phyloP scores from a whole-genome alignment of 192 early-diverging fungal species.

The Coemansia sp. region DNA sequence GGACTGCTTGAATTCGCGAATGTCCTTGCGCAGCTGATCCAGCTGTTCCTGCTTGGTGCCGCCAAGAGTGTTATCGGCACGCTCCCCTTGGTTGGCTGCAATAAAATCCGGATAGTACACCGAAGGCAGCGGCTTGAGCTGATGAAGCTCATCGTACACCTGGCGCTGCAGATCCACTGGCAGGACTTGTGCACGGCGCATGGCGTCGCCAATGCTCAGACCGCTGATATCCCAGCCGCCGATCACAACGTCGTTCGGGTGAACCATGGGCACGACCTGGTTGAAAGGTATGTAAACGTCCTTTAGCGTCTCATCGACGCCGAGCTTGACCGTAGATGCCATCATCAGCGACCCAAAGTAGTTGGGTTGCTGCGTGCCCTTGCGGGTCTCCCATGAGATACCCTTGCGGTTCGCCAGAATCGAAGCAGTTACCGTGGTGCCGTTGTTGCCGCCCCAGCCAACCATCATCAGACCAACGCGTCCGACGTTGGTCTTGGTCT shows the following conservation, averaged over 20 bases:
- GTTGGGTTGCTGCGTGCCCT: slow-evolving; percentile 88
- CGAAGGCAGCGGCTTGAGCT: slow-evolving; percentile 85
- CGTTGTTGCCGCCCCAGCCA: slow-evolving; percentile 99
- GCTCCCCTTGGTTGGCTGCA: slow-evolving; percentile 96
- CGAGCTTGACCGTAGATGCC: slow-evolving; percentile 94
- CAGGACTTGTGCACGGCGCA: slow-evolving; percentile 94
- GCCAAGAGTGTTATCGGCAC: slow-evolving; percentile 92
- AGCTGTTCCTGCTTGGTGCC: slow-evolving; percentile 87
- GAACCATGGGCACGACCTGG: slow-evolving; percentile 92
- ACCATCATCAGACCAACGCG: slow-evolving; percentile 92
- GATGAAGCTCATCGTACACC: slow-evolving; percentile 75
- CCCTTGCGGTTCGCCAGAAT: slow-evolving; percentile 91
- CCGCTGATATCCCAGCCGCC: slow-evolving; percentile 98
- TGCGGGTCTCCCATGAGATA: slow-evolving; percentile 90
- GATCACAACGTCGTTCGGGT: slow-evolving; percentile 95
- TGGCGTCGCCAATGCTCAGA: slow-evolving; percentile 82
- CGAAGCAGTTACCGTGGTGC: slow-evolving; percentile 93
- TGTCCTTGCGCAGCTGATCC: slow-evolving; percentile 91
- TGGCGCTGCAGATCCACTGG: slow-evolving; percentile 96
- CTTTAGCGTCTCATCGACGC: slow-evolving; percentile 74
- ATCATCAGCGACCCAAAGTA: slow-evolving; percentile 97
- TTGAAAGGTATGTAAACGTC: slow-evolving; percentile 94
- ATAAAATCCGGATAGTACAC: slow-evolving; percentile 99
- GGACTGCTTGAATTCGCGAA: slow-evolving; percentile 89
- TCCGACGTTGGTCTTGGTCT: slow-evolving; percentile 72